phyloP scores from a whole-genome alignment of 306 rosid genomes.

The Abrus pulchellus region DNA sequence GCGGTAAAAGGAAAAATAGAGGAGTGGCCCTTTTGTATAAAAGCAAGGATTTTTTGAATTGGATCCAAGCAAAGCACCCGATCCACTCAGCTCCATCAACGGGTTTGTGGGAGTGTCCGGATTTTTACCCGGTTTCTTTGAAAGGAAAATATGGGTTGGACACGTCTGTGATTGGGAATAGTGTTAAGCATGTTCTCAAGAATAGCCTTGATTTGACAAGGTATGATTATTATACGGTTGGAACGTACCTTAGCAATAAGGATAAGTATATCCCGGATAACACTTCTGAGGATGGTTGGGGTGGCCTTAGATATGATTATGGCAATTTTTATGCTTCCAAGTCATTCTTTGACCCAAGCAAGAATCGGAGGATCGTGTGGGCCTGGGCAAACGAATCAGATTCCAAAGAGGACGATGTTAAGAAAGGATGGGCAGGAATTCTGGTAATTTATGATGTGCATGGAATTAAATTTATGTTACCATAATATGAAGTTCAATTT shows the following conservation, averaged over 20 bases:
- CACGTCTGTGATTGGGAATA: slow-evolving; percentile 46
- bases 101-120: slow-evolving; percentile 95
- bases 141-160: slow-evolving; percentile 62
- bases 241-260: slow-evolving; percentile 49
- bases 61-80: slow-evolving; percentile 78
- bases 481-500: background rate
- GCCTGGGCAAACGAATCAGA: slow-evolving; percentile 97
- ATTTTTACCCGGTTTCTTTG: slow-evolving; percentile 74
- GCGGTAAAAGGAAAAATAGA: slow-evolving; percentile 54
- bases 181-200: slow-evolving; percentile 72
- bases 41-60: slow-evolving; percentile 66
- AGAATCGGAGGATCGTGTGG: slow-evolving; percentile 77
- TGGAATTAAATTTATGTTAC: background rate
- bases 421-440: slow-evolving; percentile 94
- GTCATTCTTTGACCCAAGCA: slow-evolving; percentile 72
- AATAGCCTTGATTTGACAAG: slow-evolving; percentile 82
- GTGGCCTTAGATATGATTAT: slow-evolving; percentile 81
- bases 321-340: slow-evolving; percentile 94
- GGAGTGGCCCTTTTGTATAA: slow-evolving; percentile 75
- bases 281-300: slow-evolving; percentile 74
- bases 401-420: slow-evolving; percentile 39
- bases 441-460: slow-evolving; percentile 57
- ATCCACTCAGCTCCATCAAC: slow-evolving; percentile 63
- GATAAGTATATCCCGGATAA: slow-evolving; percentile 75
- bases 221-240: slow-evolving; percentile 81